Conservation (phyloP, 2,329 filamentous ascomycete genomes). For the Stachybotrys chlorohalonatus region DNA sequence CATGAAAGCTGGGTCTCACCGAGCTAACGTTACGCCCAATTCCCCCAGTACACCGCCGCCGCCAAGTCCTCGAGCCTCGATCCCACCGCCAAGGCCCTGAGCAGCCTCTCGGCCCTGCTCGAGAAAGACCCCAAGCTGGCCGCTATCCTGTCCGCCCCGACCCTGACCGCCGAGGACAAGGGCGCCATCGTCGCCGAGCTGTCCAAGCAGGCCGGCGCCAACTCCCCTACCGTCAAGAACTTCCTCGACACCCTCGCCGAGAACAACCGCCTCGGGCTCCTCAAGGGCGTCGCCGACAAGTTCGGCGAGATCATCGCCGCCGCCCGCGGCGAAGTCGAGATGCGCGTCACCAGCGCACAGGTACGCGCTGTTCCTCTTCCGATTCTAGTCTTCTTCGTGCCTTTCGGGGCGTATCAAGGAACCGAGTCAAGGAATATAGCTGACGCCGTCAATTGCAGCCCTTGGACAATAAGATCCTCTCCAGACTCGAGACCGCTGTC, state of each 20-base stretch:
- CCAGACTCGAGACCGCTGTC: constrained; percentile 78
- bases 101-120: constrained; percentile 61
- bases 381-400: too few relatives aligned
- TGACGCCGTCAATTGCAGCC: constrained; percentile 37
- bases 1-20: background rate
- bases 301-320: constrained; percentile 83
- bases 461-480: constrained; percentile 80
- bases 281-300: constrained; percentile 78
- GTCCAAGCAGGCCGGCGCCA: constrained; percentile 66
- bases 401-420: too few relatives aligned
- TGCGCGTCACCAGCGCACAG: constrained; percentile 82
- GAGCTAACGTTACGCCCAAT: constrained; percentile 13
- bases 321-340: constrained; percentile 84
- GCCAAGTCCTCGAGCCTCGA: constrained; percentile 83
- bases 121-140: constrained; percentile 76
- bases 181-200: constrained; percentile 77
- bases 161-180: constrained; percentile 74
- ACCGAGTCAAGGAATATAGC: too few relatives aligned
- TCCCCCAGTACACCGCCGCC: constrained; percentile 81
- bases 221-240: constrained; percentile 85
- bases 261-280: constrained; percentile 86
- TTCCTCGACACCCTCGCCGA: constrained; percentile 84
- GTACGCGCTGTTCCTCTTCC: constrained; percentile 40
- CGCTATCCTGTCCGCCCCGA: constrained; percentile 69
- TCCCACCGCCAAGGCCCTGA: constrained; percentile 70